These are phyloP conservation scores for Boletus patriciae DNA, from an alignment of 768 basidiomycete genomes.

Conservation along the genomic window DNA sequence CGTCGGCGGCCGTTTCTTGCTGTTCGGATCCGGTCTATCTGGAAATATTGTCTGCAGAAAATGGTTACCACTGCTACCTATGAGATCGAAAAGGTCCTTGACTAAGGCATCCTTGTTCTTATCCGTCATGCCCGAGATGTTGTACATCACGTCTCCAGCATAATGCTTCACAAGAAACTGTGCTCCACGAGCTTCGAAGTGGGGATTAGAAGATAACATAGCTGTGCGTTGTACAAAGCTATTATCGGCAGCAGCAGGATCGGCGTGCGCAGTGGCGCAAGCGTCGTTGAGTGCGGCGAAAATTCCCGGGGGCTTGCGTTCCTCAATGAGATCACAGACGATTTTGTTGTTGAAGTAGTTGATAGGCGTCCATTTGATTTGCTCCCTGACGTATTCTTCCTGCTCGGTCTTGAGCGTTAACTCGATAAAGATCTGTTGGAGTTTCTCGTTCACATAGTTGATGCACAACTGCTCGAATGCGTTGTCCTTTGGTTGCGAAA, in stretches of 20 bases:
- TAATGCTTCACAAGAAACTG: constrained; percentile 97
- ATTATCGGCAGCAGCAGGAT: constrained; percentile 93
- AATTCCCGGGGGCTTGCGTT: constrained; percentile 92
- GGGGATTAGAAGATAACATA: constrained; percentile 76
- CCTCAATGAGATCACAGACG: constrained; percentile 97
- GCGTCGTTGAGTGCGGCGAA: constrained; percentile 98
- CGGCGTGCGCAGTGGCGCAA: constrained; percentile 98
- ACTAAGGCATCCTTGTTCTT: constrained; percentile 98
- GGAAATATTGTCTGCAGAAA: constrained; percentile 91
- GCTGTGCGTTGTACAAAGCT: constrained; percentile 93
- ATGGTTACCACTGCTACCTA: constrained; percentile 73
- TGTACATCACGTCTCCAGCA: constrained; percentile 98
- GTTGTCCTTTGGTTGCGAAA: constrained; percentile 65
- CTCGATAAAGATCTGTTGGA: constrained; percentile 99
- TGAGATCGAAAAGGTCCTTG: constrained; percentile 91
- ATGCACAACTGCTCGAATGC: constrained; percentile 98
- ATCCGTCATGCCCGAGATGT: constrained; percentile 97
- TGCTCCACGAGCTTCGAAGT: constrained; percentile 91
- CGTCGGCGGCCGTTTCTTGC: constrained; percentile 97
- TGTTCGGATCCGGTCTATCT: constrained; percentile 92
- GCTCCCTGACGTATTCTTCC: constrained; percentile 97
- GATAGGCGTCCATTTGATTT: constrained; percentile 99
- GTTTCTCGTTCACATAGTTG: constrained; percentile 99
- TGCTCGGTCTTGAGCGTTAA: constrained; percentile 98
- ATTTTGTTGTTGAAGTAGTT: constrained; percentile 99